phyloP scores from a whole-genome alignment of 192 early-diverging fungal genomes.

The Rhizoclosmatium sp. region DNA sequence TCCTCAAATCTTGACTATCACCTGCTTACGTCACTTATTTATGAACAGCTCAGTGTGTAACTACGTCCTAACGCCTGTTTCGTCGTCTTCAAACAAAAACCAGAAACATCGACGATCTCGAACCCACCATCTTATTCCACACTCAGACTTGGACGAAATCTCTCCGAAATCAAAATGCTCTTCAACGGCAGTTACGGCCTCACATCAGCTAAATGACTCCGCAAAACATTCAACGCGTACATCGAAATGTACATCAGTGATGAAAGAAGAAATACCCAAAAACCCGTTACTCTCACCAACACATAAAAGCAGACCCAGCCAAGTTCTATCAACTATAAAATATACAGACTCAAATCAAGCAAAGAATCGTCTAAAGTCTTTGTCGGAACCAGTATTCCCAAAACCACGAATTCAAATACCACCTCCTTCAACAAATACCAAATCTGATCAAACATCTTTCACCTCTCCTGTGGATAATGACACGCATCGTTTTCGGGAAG shows the following conservation, averaged over 20 bases:
- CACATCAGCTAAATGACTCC: too few species aligned
- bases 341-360: not conserved
- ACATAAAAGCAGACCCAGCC: too few species aligned
- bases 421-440: not conserved
- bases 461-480: slow-evolving; percentile 11
- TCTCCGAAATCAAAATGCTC: not conserved
- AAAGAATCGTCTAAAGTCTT: not conserved
- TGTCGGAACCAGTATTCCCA: not conserved
- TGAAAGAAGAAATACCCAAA: too few species aligned
- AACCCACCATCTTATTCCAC: not conserved
- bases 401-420: not conserved
- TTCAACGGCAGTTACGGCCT: too few species aligned
- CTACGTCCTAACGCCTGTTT: not conserved
- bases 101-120: not conserved
- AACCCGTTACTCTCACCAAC: too few species aligned
- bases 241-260: too few species aligned
- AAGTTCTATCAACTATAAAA: not conserved
- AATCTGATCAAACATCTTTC: not conserved
- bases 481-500: not conserved
- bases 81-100: not conserved
- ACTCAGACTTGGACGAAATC: too few species aligned
- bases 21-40: too few species aligned
- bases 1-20: too few species aligned
- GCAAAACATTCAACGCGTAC: too few species aligned
- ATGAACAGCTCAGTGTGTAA: not conserved